Evolutionary conservation across 495 filamentous ascomycete genomes (phyloP).

Genomic region (Penicillium cosmopolitanum): DNA sequence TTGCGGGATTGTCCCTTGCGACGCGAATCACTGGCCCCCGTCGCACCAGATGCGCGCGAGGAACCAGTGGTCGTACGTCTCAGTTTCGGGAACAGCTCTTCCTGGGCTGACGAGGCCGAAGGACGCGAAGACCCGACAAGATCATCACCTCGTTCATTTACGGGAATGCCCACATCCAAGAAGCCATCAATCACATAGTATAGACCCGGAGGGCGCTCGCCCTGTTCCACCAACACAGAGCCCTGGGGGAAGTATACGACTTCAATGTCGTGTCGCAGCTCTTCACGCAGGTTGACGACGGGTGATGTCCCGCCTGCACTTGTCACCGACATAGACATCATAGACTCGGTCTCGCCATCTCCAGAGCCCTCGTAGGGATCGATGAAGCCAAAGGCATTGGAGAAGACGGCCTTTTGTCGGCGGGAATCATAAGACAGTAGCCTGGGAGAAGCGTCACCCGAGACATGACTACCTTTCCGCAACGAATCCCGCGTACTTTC

Average conservation of each 20-base stretch:
- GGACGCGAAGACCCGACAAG: conserved; percentile 41
- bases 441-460: conserved; percentile 81
- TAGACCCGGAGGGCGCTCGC: conserved; percentile 90
- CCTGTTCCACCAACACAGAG: conserved; percentile 94
- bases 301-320: conserved; percentile 58
- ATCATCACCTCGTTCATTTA: conserved; percentile 54
- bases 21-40: conserved; percentile 41
- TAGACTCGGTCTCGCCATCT: conserved; percentile 87
- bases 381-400: conserved; percentile 92
- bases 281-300: conserved; percentile 62
- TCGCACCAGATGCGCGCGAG: conserved; percentile 40
- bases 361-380: conserved; percentile 81
- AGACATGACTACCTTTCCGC: conserved; percentile 63
- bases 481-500: conserved; percentile 60
- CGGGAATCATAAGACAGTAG: conserved; percentile 84
- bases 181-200: conserved; percentile 99
- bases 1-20: conserved; percentile 60
- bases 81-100: conserved; percentile 53
- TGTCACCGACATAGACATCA: conserved; percentile 68
- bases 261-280: conserved; percentile 90
- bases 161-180: conserved; percentile 82
- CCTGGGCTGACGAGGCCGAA: conserved; percentile 32
- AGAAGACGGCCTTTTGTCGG: conserved; percentile 80
- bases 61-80: conserved; percentile 52
- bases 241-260: conserved; percentile 97